Conservation (phyloP, 805 yeast species). For the Metschnikowia santaceciliae region DNA sequence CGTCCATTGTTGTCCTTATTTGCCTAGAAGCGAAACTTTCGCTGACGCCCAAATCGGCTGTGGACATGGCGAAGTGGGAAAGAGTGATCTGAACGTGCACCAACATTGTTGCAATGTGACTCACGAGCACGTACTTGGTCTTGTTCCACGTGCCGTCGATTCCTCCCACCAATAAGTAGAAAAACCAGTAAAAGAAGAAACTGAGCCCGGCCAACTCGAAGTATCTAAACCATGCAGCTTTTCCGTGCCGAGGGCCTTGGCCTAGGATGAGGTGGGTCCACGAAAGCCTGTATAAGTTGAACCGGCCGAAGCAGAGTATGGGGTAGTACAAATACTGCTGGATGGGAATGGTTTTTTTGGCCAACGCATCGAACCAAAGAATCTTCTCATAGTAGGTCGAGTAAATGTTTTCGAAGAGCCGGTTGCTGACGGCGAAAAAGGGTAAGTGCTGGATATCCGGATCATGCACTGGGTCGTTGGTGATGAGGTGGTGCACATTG, state of each 20-base stretch:
- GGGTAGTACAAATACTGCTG: slow-evolving; percentile 77
- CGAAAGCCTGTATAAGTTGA: slow-evolving; percentile 76
- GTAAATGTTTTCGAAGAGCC: slow-evolving; percentile 63
- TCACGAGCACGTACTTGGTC: slow-evolving; percentile 59
- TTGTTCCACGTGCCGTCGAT: slow-evolving; percentile 53
- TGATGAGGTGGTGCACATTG: slow-evolving; percentile 85
- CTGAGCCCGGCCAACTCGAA: slow-evolving; percentile 67
- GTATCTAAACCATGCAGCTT: slow-evolving; percentile 84
- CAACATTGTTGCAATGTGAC: slow-evolving; percentile 80
- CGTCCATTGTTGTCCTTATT: slow-evolving; percentile 90
- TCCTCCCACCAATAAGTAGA: slow-evolving; percentile 55
- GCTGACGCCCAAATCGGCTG: slow-evolving; percentile 75
- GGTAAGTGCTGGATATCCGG: slow-evolving; percentile 94
- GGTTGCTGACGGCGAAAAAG: slow-evolving; percentile 78
- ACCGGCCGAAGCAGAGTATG: slow-evolving; percentile 75
- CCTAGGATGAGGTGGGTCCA: slow-evolving; percentile 76
- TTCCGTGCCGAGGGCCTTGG: slow-evolving; percentile 73
- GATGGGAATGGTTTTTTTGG: slow-evolving; percentile 53
- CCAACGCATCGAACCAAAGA: slow-evolving; percentile 64
- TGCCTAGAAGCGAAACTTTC: slow-evolving; percentile 81
- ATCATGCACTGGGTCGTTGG: slow-evolving; percentile 92
- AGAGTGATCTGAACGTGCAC: slow-evolving; percentile 92
- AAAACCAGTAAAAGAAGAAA: slow-evolving; percentile 78
- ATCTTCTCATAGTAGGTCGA: slow-evolving; percentile 75
- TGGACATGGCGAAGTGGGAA: slow-evolving; percentile 91